Evolutionary conservation across 2,329 filamentous ascomycete genomes (phyloP), one percentile per base, ranked within the genome.

Genomic region (Cladosporium sp.): DNA sequence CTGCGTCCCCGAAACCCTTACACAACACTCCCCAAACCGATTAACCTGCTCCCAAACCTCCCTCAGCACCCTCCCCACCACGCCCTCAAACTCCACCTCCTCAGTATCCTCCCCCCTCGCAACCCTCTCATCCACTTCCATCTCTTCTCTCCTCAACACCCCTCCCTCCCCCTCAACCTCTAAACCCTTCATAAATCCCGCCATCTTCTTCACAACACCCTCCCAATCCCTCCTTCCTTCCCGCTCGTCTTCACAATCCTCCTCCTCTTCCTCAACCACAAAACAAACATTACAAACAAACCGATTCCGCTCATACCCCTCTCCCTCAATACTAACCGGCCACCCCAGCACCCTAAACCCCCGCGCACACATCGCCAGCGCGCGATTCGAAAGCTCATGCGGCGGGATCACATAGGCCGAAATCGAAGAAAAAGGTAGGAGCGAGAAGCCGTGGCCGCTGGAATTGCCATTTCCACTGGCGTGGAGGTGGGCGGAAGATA

Each of bases 201-300:
- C 95, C 59, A 98, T 83, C 72, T 96, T 91, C 70, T 90, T 84
- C 63, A 97, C 92, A 34, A 98, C 91, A 69, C 89, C 89, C 77
- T 73, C 67, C 71, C 74, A 76, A 92, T 96, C 36, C 89, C 90
- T 58, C 95, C 91, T 5, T 36, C 36, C 5, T 18, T n/a, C 36
- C 36, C 34, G 28, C 7, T 36, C 34, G 77, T 72, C 66, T 70
- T 72, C 76, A 92, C 96, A 39, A 89, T 89, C 57, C 86, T 86
- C 76, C 91, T 96, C 91, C 4, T 56, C 25, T 65, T 88, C 85
- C 59, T 90, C 86, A 58, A 97, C 83, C 30, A 97, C 90, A 53
- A 98, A 83, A 66, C 92, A 93, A 75, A 98, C 97, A 78, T 98
- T 98, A 86, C 98, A 99, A 75, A 97, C 97, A 82, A 97, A 98